Conservation (phyloP, 2,329 filamentous ascomycete species). For the Sclerotinia borealis region DNA sequence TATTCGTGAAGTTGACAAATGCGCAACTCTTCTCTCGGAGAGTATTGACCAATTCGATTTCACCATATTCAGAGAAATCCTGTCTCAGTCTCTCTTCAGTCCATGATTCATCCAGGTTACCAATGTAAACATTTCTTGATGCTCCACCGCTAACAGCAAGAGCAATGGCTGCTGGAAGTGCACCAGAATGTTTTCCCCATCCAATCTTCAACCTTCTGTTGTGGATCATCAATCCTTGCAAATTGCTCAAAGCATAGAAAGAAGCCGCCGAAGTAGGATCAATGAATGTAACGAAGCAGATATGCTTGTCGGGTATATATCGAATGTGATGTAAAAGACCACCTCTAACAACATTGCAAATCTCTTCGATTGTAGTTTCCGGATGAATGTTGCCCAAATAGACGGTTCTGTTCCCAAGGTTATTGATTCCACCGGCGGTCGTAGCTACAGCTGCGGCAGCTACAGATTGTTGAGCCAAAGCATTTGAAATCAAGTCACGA, state of each 20-base stretch:
- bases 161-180: slow-evolving; percentile 90
- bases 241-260: slow-evolving; percentile 95
- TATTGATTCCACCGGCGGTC: slow-evolving; percentile 93
- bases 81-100: slow-evolving; percentile 91
- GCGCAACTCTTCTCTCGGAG: slow-evolving; percentile 98
- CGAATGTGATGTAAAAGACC: slow-evolving; percentile 95
- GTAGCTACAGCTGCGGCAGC: slow-evolving; percentile 95
- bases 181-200: slow-evolving; percentile 98
- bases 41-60: slow-evolving; percentile 96
- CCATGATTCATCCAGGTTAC: slow-evolving; percentile 96
- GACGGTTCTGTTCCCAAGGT: slow-evolving; percentile 93
- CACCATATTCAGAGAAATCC: slow-evolving; percentile 95
- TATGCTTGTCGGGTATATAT: slow-evolving; percentile 99
- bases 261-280: slow-evolving; percentile 96
- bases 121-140: slow-evolving; percentile 97
- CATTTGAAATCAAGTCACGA: slow-evolving; percentile 92
- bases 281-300: slow-evolving; percentile 99
- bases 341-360: slow-evolving; percentile 96
- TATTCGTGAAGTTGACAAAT: slow-evolving; percentile 99
- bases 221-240: slow-evolving; percentile 98
- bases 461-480: slow-evolving; percentile 93
- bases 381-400: slow-evolving; percentile 98
- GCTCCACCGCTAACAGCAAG: slow-evolving; percentile 93
- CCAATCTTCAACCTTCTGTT: slow-evolving; percentile 97
- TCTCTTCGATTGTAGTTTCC: slow-evolving; percentile 98